Evolutionary conservation across 352 stramenopile genomes (phyloP).

Genomic region (Phytophthora sojae): DNA sequence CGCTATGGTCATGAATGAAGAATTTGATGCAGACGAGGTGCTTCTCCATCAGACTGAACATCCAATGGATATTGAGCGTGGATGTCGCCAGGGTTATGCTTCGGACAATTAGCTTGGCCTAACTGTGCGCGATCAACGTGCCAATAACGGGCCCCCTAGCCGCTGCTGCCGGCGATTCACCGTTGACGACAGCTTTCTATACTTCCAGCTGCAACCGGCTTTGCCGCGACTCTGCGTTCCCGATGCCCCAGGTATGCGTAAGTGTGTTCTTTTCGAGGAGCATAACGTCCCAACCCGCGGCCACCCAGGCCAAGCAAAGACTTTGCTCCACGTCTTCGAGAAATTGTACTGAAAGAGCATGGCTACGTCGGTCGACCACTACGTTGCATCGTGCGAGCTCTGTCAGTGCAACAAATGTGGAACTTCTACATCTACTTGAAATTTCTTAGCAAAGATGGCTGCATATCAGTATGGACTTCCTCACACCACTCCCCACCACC

Average conservation of each 20-base stretch:
- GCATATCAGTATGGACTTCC: conserved; percentile 34
- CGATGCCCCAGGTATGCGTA: neutral
- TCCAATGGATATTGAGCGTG: neutral
- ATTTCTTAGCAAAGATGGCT: conserved; percentile 13
- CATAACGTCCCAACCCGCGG: conserved; percentile 1
- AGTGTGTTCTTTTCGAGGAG: conserved; percentile 5
- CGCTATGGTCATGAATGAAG: neutral
- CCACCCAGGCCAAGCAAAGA: conserved; percentile 14
- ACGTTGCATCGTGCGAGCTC: conserved; percentile 20
- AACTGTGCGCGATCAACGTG: neutral
- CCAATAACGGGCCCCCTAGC: neutral
- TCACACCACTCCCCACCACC: neutral
- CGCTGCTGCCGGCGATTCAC: conserved; percentile 7
- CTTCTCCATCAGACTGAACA: neutral
- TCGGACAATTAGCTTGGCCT: neutral
- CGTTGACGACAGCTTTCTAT: conserved; percentile 4
- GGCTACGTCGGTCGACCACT: neutral
- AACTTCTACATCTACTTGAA: conserved; percentile 9
- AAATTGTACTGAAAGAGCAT: conserved; percentile 18
- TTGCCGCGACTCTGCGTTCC: conserved; percentile 9
- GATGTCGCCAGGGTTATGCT: neutral
- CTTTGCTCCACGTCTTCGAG: neutral
- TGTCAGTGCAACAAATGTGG: conserved; percentile 15
- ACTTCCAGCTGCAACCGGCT: conserved; percentile 2
- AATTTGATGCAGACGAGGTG: neutral